Percentiles rank a stretch among this genome's conserved stretches.
These are phyloP conservation scores for Chlorociboria aeruginascens DNA, from an alignment of 495 filamentous ascomycete genomes.

Conservation along the genomic window DNA sequence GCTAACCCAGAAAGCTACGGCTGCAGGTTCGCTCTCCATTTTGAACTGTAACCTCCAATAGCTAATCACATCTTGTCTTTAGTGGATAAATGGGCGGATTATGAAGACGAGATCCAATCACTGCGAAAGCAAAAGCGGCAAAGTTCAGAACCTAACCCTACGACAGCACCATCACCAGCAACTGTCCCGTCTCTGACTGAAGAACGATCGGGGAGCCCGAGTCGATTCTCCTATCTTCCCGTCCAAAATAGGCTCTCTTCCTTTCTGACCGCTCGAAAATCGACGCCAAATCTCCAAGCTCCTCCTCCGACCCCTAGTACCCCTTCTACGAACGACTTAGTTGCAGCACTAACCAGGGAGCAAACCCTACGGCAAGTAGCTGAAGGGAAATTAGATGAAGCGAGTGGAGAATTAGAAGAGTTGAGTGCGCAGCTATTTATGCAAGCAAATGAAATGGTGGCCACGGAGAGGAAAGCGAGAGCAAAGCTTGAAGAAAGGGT, in stretches of 20 bases:
- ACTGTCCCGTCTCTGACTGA: slow-evolving; percentile 10
- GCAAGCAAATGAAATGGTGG: slow-evolving; percentile 97
- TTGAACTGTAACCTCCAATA: not conserved
- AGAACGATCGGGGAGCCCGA: slow-evolving; percentile 19
- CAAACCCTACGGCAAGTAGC: slow-evolving; percentile 58
- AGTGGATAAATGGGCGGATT: slow-evolving; percentile 74
- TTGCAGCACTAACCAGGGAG: slow-evolving; percentile 62
- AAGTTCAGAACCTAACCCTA: slow-evolving; percentile 12
- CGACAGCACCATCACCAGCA: slow-evolving; percentile 18
- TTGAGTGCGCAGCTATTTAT: slow-evolving; percentile 76
- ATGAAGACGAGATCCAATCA: slow-evolving; percentile 70
- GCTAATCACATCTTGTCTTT: not conserved
- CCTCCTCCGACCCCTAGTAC: slow-evolving; percentile 19
- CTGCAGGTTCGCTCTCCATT: slow-evolving; percentile 49
- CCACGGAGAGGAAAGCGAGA: slow-evolving; percentile 68
- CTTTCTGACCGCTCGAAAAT: slow-evolving; percentile 50
- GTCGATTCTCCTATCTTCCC: slow-evolving; percentile 26
- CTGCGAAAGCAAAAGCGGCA: slow-evolving; percentile 25
- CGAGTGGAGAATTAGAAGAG: slow-evolving; percentile 78
- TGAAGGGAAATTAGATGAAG: slow-evolving; percentile 58
- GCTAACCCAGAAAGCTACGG: slow-evolving; percentile 64
- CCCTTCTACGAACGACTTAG: slow-evolving; percentile 39
- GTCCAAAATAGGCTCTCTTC: slow-evolving; percentile 44
- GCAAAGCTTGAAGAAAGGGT: slow-evolving; percentile 70
- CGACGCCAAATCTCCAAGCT: slow-evolving; percentile 19